These are phyloP conservation scores for Coelastrella sp. DNA, from an alignment of 139 green algal genomes.

Conservation along the genomic window DNA sequence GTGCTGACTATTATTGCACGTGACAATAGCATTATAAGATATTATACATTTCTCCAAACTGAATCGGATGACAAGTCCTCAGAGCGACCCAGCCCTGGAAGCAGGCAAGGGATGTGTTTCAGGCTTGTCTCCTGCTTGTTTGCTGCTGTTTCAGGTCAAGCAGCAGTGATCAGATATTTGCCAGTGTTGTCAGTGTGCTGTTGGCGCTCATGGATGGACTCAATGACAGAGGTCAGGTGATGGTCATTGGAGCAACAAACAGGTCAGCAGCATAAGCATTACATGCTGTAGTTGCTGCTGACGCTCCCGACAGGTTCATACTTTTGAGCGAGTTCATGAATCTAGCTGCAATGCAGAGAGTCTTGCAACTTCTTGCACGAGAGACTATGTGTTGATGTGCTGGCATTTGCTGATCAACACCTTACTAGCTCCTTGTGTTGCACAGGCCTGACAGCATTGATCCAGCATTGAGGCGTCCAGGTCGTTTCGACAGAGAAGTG, in stretches of 20 bases:
- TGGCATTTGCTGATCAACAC: neutral
- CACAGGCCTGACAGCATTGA: constrained; percentile 78
- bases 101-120: neutral
- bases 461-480: constrained; percentile 77
- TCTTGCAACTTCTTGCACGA: neutral
- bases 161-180: constrained; percentile 80
- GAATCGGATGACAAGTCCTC: no score
- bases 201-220: constrained; percentile 91
- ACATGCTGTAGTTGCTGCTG: no score
- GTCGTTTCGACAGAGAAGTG: constrained; percentile 85
- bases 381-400: neutral
- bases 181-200: constrained; percentile 89
- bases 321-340: no score
- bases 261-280: constrained; percentile 49
- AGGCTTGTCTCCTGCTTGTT: neutral
- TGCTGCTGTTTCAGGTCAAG: constrained; percentile 18
- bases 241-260: constrained; percentile 90
- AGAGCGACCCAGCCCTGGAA: no score
- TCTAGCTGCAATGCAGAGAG: no score
- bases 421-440: no score
- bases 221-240: constrained; percentile 69
- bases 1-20: no score
- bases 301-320: no score
- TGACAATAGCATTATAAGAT: no score
- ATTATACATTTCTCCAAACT: no score